These are phyloP conservation scores for Ceratobasidium papillatum DNA, from an alignment of 1,284 basidiomycete genomes.

Conservation along the genomic window DNA sequence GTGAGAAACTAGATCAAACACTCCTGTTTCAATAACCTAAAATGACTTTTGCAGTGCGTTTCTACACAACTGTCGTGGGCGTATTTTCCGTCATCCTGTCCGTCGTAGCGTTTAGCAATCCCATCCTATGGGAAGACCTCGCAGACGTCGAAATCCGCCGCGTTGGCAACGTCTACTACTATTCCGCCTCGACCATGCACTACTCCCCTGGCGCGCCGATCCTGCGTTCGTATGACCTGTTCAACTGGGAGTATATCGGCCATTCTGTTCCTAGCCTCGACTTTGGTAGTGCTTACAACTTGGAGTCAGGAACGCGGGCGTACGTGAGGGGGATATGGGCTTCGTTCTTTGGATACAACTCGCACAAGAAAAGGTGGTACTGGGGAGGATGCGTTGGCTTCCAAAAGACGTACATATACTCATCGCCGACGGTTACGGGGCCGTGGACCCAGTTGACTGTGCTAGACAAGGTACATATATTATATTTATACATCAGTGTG, in stretches of 20 bases:
- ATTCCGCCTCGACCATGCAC: slow-evolving; percentile 43
- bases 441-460: slow-evolving; percentile 30
- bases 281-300: slow-evolving; percentile 46
- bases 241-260: slow-evolving; percentile 49
- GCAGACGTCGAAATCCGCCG: slow-evolving; percentile 47
- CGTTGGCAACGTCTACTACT: slow-evolving; percentile 46
- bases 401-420: slow-evolving; percentile 45
- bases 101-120: slow-evolving; percentile 44
- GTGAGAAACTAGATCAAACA: too few species aligned
- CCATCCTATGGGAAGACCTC: slow-evolving; percentile 47
- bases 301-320: slow-evolving; percentile 43
- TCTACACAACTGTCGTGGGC: neutral
- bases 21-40: too few species aligned
- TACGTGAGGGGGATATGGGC: slow-evolving; percentile 50
- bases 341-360: slow-evolving; percentile 46
- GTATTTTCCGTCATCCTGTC: neutral
- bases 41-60: too few species aligned
- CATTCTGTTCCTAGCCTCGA: slow-evolving; percentile 48
- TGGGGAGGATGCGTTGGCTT: slow-evolving; percentile 49
- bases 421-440: neutral
- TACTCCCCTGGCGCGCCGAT: slow-evolving; percentile 49
- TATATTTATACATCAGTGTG: slow-evolving; percentile 33
- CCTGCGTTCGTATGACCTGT: slow-evolving; percentile 48
- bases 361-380: slow-evolving; percentile 46
- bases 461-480: slow-evolving; percentile 45